Percentiles rank a stretch among this genome's conserved stretches.
These are phyloP conservation scores for Exophiala bonariae DNA, from an alignment of 2,329 filamentous ascomycete genomes.

Conservation along the genomic window DNA sequence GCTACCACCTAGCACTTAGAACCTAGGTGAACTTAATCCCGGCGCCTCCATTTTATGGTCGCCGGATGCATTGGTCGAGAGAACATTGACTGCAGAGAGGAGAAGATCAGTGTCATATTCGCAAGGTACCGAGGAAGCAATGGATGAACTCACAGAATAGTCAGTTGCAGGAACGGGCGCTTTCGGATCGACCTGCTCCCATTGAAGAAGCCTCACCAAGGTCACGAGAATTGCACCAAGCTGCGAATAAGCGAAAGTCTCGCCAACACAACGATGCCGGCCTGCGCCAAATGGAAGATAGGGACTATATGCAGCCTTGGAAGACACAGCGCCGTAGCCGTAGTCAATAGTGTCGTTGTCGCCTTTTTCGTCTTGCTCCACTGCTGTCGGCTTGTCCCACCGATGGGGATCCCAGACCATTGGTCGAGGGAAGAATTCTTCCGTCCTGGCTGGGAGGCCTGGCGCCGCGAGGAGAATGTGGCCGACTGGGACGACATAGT, in stretches of 20 bases:
- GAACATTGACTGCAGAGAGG: constrained; percentile 30
- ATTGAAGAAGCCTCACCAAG: constrained; percentile 61
- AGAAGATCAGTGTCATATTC: background rate
- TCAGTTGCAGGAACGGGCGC: constrained; percentile 63
- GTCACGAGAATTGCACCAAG: constrained; percentile 64
- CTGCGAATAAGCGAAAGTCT: constrained; percentile 74
- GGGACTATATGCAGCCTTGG: constrained; percentile 79
- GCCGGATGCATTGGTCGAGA: constrained; percentile 31
- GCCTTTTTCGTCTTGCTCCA: constrained; percentile 52
- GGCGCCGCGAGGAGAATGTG: constrained; percentile 83
- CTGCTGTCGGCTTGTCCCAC: constrained; percentile 61
- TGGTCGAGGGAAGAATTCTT: constrained; percentile 62
- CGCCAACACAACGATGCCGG: constrained; percentile 72
- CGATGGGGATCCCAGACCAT: constrained; percentile 61
- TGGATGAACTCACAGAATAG: constrained; percentile 53
- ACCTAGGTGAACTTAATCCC: background rate
- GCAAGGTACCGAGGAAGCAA: background rate
- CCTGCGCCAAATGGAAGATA: constrained; percentile 74
- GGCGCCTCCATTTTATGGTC: constrained; percentile 28
- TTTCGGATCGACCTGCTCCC: constrained; percentile 58
- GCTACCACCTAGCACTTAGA: too few relatives aligned
- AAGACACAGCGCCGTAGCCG: constrained; percentile 79
- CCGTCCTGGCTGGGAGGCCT: constrained; percentile 65
- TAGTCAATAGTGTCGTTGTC: constrained; percentile 75
- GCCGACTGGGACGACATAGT: constrained; percentile 74